Evolutionary conservation across 495 filamentous ascomycete genomes (phyloP).

Genomic region (Neurospora sp.): DNA sequence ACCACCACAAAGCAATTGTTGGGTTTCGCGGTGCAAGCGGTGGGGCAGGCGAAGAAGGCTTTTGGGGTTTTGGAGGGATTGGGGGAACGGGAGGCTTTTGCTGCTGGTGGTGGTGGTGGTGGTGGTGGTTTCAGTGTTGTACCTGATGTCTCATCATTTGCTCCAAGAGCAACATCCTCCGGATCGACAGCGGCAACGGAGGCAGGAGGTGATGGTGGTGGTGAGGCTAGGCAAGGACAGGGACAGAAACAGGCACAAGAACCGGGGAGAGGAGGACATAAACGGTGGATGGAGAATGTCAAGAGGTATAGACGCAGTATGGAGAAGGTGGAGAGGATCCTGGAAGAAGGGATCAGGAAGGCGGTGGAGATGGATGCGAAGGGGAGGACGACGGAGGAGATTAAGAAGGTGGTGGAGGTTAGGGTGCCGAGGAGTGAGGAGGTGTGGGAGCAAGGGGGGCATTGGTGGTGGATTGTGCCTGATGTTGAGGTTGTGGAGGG

Average conservation of each 20-base stretch:
- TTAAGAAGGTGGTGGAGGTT: constrained; percentile 46
- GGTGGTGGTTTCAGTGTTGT: too few relatives aligned
- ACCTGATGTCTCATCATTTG: too few relatives aligned
- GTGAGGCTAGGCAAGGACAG: not conserved
- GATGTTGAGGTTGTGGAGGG: constrained; percentile 32
- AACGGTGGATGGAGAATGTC: not conserved
- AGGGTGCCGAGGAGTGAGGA: constrained; percentile 36
- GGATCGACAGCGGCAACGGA: not conserved
- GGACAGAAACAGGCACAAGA: not conserved
- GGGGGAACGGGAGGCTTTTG: constrained; percentile 34
- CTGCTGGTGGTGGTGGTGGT: not conserved
- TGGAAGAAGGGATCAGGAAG: not conserved
- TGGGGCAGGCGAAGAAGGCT: constrained; percentile 51
- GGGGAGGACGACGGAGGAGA: constrained; percentile 40
- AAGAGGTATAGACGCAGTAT: not conserved
- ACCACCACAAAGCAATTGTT: constrained; percentile 29
- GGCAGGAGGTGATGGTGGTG: not conserved
- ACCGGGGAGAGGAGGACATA: not conserved
- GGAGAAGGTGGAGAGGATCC: not conserved
- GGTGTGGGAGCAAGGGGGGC: constrained; percentile 43
- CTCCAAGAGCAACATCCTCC: too few relatives aligned
- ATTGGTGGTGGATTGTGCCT: constrained; percentile 74
- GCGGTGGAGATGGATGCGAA: constrained; percentile 40
- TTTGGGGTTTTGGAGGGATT: constrained; percentile 52
- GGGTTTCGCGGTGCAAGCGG: constrained; percentile 47